These are phyloP conservation scores for Sabuloglossum arenarium DNA, from an alignment of 495 filamentous ascomycete genomes.

Conservation along the genomic window DNA sequence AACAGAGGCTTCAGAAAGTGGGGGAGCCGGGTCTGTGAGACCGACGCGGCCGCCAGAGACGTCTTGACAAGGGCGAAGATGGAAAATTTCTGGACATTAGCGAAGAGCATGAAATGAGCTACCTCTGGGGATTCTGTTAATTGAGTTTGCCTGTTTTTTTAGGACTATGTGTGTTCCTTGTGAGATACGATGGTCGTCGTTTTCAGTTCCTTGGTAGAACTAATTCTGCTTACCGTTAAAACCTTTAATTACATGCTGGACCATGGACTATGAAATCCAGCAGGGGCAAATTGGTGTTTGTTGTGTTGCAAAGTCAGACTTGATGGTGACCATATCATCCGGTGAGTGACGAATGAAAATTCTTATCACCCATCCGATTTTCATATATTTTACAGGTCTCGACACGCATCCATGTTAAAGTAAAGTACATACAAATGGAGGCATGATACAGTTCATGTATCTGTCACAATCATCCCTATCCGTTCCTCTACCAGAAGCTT, in stretches of 20 bases:
- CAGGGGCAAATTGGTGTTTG: too few relatives aligned
- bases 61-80: slow-evolving; percentile 59
- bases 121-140: background rate
- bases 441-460: background rate
- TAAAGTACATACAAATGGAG: background rate
- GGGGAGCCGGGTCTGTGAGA: slow-evolving; percentile 69
- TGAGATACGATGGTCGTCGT: too few relatives aligned
- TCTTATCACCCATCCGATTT: too few relatives aligned
- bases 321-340: too few relatives aligned
- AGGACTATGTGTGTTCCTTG: too few relatives aligned
- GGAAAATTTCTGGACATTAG: slow-evolving; percentile 92
- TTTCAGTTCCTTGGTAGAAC: too few relatives aligned
- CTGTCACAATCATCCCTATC: background rate
- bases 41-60: slow-evolving; percentile 70
- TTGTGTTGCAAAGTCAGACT: too few relatives aligned
- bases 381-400: too few relatives aligned
- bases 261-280: too few relatives aligned
- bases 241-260: too few relatives aligned
- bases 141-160: background rate
- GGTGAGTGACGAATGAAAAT: too few relatives aligned
- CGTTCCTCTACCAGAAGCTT: background rate
- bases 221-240: too few relatives aligned
- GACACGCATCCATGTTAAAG: background rate
- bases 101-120: slow-evolving; percentile 40
- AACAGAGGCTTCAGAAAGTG: slow-evolving; percentile 67